These are phyloP conservation scores for Microsporum canis DNA, from an alignment of 2,329 filamentous ascomycete species.

Conservation along the genomic window DNA sequence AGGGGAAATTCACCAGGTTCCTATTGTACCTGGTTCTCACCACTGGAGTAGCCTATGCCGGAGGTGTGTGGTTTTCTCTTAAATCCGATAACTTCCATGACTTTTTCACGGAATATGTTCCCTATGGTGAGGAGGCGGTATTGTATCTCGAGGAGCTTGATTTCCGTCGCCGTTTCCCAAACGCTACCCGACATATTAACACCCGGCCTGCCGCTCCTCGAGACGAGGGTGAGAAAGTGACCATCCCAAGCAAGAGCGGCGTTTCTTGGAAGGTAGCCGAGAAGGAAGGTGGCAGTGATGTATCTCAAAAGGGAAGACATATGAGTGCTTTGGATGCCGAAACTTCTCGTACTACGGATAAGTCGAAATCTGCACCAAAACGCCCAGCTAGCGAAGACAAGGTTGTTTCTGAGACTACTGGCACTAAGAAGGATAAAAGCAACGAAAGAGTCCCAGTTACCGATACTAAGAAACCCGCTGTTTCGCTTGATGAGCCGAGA, in stretches of 20 bases:
- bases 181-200: slow-evolving; percentile 40
- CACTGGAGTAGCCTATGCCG: slow-evolving; percentile 66
- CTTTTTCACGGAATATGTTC: slow-evolving; percentile 95
- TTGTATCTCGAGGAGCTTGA: slow-evolving; percentile 92
- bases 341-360: slow-evolving; percentile 14
- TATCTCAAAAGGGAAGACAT: slow-evolving; percentile 40
- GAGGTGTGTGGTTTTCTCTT: slow-evolving; percentile 84
- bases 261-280: slow-evolving; percentile 68
- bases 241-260: slow-evolving; percentile 74
- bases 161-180: slow-evolving; percentile 74
- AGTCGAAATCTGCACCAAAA: slow-evolving; percentile 25
- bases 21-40: slow-evolving; percentile 67
- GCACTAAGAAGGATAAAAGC: slow-evolving; percentile 19
- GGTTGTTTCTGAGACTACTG: slow-evolving; percentile 17
- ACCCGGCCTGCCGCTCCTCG: slow-evolving; percentile 21
- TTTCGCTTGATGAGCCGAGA: slow-evolving; percentile 25
- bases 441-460: slow-evolving; percentile 30
- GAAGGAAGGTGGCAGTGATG: slow-evolving; percentile 47
- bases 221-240: slow-evolving; percentile 59
- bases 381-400: slow-evolving; percentile 21
- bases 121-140: slow-evolving; percentile 87
- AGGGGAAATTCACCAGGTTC: slow-evolving; percentile 64
- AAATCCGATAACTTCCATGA: slow-evolving; percentile 97
- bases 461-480: slow-evolving; percentile 14
- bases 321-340: slow-evolving; percentile 31